Percentiles rank a stretch among this genome's conserved stretches.
Evolutionary conservation across 345 rosid genomes (phyloP).

Genomic region (Punica granatum): DNA sequence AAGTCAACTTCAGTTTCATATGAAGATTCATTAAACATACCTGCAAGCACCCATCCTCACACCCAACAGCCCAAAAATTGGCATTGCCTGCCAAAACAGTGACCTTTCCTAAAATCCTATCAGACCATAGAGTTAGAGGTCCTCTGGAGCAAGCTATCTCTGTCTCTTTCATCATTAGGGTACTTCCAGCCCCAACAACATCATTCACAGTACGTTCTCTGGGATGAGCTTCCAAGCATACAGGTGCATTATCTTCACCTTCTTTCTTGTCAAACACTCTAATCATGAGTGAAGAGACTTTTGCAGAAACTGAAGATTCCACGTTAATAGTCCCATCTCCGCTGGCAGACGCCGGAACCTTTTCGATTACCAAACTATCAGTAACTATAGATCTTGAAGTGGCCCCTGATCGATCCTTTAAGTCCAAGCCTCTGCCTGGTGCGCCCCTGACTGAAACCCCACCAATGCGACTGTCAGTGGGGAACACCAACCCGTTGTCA

Average conservation of each 20-base stretch:
- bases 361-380: slow-evolving; percentile 83
- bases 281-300: slow-evolving; percentile 35
- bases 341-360: slow-evolving; percentile 45
- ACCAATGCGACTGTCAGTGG: slow-evolving; percentile 29
- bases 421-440: slow-evolving; percentile 38
- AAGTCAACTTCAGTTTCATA: background rate
- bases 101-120: slow-evolving; percentile 76
- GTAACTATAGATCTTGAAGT: slow-evolving; percentile 71
- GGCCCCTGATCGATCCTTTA: slow-evolving; percentile 65
- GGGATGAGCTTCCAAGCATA: slow-evolving; percentile 88
- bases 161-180: slow-evolving; percentile 70
- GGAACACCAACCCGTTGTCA: slow-evolving; percentile 37
- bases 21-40: slow-evolving; percentile 21
- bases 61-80: slow-evolving; percentile 97
- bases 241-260: slow-evolving; percentile 53
- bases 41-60: slow-evolving; percentile 96
- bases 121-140: slow-evolving; percentile 79
- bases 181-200: slow-evolving; percentile 55
- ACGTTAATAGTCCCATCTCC: slow-evolving; percentile 49
- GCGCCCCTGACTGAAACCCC: slow-evolving; percentile 37
- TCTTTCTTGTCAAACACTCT: slow-evolving; percentile 82
- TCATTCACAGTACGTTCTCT: slow-evolving; percentile 77
- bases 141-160: slow-evolving; percentile 72
- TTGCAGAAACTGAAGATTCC: slow-evolving; percentile 42
- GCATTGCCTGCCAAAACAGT: slow-evolving; percentile 96